phyloP scores from a whole-genome alignment of 2,329 filamentous ascomycete genomes.

The Alternaria hordeiaustralica region DNA sequence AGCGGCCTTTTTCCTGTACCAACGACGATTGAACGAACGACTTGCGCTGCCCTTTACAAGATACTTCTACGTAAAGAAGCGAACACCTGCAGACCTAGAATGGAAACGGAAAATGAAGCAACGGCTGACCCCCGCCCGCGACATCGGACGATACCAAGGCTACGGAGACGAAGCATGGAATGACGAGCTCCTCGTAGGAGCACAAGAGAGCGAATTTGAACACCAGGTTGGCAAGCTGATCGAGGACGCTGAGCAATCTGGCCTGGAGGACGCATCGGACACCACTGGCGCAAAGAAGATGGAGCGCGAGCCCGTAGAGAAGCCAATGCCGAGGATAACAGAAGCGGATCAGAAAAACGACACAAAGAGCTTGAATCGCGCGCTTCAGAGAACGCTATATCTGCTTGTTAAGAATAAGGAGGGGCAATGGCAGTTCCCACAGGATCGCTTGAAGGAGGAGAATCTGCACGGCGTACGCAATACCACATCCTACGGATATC shows the following conservation, averaged over 20 bases:
- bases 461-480: constrained; percentile 78
- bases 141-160: constrained; percentile 84
- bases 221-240: constrained; percentile 72
- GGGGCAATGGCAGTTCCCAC: constrained; percentile 82
- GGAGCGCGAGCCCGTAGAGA: constrained; percentile 71
- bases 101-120: constrained; percentile 87
- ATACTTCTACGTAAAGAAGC: constrained; percentile 93
- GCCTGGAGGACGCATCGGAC: constrained; percentile 47
- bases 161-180: constrained; percentile 81
- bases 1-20: constrained; percentile 93
- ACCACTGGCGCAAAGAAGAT: constrained; percentile 40
- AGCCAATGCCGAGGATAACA: constrained; percentile 72
- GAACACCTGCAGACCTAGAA: constrained; percentile 82
- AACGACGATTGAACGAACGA: constrained; percentile 94
- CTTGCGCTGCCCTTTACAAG: constrained; percentile 84
- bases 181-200: constrained; percentile 83
- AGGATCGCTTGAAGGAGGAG: constrained; percentile 73
- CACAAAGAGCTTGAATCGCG: constrained; percentile 76
- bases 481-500: neutral
- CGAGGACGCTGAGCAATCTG: constrained; percentile 72
- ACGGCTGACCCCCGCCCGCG: constrained; percentile 78
- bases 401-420: constrained; percentile 77
- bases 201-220: constrained; percentile 68
- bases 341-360: constrained; percentile 82
- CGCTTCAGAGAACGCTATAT: constrained; percentile 83